Conservation (phyloP, 768 basidiomycete genomes). For the Dentipellis sp. region DNA sequence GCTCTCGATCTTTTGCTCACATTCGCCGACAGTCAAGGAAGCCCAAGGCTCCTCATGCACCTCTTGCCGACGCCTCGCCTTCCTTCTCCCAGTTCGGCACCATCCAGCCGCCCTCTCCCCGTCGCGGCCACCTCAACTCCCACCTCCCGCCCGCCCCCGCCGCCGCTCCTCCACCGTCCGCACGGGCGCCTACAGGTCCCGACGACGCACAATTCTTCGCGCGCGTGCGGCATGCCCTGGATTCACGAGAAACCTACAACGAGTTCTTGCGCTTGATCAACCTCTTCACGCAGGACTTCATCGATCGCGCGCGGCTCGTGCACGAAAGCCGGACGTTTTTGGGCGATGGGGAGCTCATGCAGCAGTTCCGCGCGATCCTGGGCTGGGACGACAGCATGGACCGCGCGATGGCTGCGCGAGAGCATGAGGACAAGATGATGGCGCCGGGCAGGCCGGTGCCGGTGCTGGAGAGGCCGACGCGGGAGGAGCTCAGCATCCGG, state of each 20-base stretch:
- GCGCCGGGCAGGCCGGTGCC: slow-evolving; percentile 17
- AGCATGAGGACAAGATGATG: slow-evolving; percentile 19
- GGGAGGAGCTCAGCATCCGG: slow-evolving; percentile 58
- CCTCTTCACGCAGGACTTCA: slow-evolving; percentile 89
- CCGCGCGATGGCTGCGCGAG: slow-evolving; percentile 18
- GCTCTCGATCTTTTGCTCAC: neutral
- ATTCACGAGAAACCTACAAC: slow-evolving; percentile 72
- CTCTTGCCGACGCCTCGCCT: slow-evolving; percentile 17
- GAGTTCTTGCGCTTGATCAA: slow-evolving; percentile 96
- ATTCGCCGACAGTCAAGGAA: slow-evolving; percentile 10
- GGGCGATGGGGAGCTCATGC: slow-evolving; percentile 67
- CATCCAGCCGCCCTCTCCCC: slow-evolving; percentile 19
- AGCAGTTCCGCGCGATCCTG: slow-evolving; percentile 76
- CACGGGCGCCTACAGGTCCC: slow-evolving; percentile 9
- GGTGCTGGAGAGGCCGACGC: slow-evolving; percentile 33
- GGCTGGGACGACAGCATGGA: slow-evolving; percentile 76
- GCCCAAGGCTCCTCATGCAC: slow-evolving; percentile 17
- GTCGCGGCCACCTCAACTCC: slow-evolving; percentile 10
- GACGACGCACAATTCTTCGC: slow-evolving; percentile 86
- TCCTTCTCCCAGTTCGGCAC: slow-evolving; percentile 19
- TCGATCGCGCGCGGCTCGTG: slow-evolving; percentile 77
- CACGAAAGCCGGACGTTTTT: slow-evolving; percentile 72
- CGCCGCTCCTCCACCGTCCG: slow-evolving; percentile 10
- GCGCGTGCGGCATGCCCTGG: slow-evolving; percentile 67
- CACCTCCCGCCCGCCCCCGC: neutral